Evolutionary conservation across 352 stramenopile genomes (phyloP), one percentile per base, ranked within the genome.

Genomic region (Globisporangium solare): DNA sequence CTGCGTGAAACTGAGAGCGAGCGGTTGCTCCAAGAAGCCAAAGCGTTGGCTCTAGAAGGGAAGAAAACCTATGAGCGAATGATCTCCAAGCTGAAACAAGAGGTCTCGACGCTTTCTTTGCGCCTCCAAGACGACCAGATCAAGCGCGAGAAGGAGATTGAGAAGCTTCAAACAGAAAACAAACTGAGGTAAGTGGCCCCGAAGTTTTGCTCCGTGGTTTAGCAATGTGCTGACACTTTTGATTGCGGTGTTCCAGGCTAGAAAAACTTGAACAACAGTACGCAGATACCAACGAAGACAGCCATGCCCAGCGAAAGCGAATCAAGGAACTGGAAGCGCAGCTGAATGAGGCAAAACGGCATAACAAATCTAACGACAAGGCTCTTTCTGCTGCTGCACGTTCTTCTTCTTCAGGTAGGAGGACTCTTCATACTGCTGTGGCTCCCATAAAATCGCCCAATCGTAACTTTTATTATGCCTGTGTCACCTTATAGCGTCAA

Each of bases 11-110:
- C 58, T 12, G 81, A 94, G 60, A 79, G 71, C 20, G 78, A 86
- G 58, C 65, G 73, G 27, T 47, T 94, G 60, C 63, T 94, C 39
- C 50, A 73, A 32, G 78, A 94, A 45, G 76, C 85, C 21, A 76
- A 73, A 21, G 62, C 61, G 8, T 61, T 92, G 11, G 79, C 80
- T 0, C 64, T 74, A 54, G 70, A 86, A 40, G 80, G 90, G 60
- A 86, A 88, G 49, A 80, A 83, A 46, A 79, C 69, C 52, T 86
- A 94, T 57, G 76, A 89, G 42, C 75, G 83, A 45, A 66, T 90
- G 21, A 76, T 90, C 31, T 56, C 74, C 41, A 88, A 85, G 61
- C 57, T 94, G 15, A 89, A 89, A 57, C 66, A 70, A 42, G 74
- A 94, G 58, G 56, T 90, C 14, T 67, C 64, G 49, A 69, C 73